phyloP scores from a whole-genome alignment of 805 yeast species.

The Kodamaea sagamina region DNA sequence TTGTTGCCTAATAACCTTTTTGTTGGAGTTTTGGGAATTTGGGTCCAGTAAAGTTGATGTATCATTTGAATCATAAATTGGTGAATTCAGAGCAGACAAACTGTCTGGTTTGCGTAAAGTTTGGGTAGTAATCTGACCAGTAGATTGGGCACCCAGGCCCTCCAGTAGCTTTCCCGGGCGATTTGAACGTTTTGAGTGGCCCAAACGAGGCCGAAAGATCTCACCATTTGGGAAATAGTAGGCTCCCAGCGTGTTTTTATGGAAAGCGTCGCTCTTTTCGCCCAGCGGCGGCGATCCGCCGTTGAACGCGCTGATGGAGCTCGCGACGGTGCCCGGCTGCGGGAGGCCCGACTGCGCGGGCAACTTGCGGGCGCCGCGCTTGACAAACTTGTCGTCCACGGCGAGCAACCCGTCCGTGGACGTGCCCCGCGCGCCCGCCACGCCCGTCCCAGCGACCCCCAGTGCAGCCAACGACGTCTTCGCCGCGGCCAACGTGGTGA shows the following conservation, averaged over 20 bases:
- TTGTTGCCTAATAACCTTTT: too few relatives aligned
- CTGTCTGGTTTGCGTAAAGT: too few relatives aligned
- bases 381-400: slow-evolving; percentile 42
- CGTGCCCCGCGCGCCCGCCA: slow-evolving; percentile 28
- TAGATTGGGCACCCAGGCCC: too few relatives aligned
- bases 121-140: too few relatives aligned
- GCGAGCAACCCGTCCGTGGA: slow-evolving; percentile 42
- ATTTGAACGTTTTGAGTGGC: slow-evolving; percentile 41
- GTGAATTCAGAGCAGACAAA: too few relatives aligned
- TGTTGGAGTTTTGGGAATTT: too few relatives aligned
- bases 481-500: slow-evolving; percentile 25
- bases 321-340: slow-evolving; percentile 1
- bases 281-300: background rate
- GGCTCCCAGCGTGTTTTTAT: slow-evolving; percentile 23
- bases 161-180: slow-evolving; percentile 40
- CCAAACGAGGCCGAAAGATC: slow-evolving; percentile 48
- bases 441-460: slow-evolving; percentile 15
- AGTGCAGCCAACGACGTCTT: slow-evolving; percentile 2
- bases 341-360: background rate
- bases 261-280: slow-evolving; percentile 10
- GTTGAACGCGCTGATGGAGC: slow-evolving; percentile 2
- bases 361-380: slow-evolving; percentile 20
- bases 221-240: slow-evolving; percentile 57
- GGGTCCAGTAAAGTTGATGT: too few relatives aligned
- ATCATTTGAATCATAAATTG: too few relatives aligned